Base-by-base conservation (phyloP, 1,284 basidiomycete species). In the Coniferiporia sulphurascens region DNA sequence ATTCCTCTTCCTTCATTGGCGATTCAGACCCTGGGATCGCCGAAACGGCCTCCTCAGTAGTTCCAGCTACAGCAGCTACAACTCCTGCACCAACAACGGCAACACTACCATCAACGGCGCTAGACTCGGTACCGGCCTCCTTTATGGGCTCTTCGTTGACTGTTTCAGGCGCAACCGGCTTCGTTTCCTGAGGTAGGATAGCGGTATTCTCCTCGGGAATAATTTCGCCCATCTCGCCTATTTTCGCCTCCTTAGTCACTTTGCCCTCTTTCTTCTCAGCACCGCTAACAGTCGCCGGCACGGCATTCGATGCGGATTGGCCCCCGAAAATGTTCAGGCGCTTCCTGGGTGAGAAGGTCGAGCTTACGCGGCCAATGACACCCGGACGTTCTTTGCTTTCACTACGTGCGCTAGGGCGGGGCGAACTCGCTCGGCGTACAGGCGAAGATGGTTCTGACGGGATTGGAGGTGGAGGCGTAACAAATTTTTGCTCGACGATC, bases 401-500 rank as follows among this genome's bases (percentile, higher is more conserved):
- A 15, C 54, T 56, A 15, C 54, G 54, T 13, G 56, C 17, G 27
- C 54, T 56, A 15, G 59, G 59, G 13, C 53, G 55, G 27, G 59
- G 59, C 13, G 59, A 60, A 12, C 51, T 32, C 15, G 59, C 59
- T 12, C 59, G 59, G 2, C 52, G 59, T 8, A 21, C 55, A 32
- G 62, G 45, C 66, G 65, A 17, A 13, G 65, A 58, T 22, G 65
- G 59, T 3, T 69, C 61, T 38, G 66, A 63, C 12, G 70, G 55
- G 1, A 74, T 69, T 0, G 76, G 71, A 0, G 74, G 72, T 0
- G 76, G 70, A 0, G 76, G 74, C 7, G 72, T 70, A 7, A 69
- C 73, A 66, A 79, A 83, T 2, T 71, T 71, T 61, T 87, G 85
- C 68, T 89, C 87, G 36, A 89, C 73, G 21, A 89, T 73, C 41